Evolutionary conservation across 768 basidiomycete genomes (phyloP).

Genomic region (Xerocomus spinulosus): DNA sequence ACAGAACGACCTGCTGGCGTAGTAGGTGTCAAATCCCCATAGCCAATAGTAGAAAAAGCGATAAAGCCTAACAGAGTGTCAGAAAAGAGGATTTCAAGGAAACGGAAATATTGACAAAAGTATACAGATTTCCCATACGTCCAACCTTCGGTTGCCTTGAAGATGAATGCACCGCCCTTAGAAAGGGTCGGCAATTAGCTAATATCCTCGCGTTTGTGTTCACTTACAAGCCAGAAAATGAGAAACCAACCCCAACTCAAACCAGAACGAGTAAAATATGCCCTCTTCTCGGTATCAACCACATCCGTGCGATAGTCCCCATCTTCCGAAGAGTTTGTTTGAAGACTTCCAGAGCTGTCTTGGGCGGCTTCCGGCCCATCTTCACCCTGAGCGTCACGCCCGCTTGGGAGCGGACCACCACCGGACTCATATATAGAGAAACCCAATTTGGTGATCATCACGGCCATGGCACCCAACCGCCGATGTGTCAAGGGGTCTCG

Average conservation of each 20-base stretch:
- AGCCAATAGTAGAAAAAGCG: slow-evolving; percentile 72
- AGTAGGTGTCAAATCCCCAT: slow-evolving; percentile 57
- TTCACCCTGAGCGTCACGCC: not conserved
- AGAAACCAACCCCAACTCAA: slow-evolving; percentile 61
- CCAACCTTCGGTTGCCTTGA: slow-evolving; percentile 68
- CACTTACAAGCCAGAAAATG: slow-evolving; percentile 70
- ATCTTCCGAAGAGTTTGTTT: slow-evolving; percentile 5
- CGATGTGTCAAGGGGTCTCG: slow-evolving; percentile 45
- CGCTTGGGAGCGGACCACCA: slow-evolving; percentile 3
- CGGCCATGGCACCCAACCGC: slow-evolving; percentile 55
- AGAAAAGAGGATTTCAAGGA: not conserved
- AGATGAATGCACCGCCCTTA: slow-evolving; percentile 66
- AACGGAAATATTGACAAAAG: slow-evolving; percentile 51
- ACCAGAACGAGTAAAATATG: slow-evolving; percentile 51
- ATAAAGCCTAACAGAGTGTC: slow-evolving; percentile 49
- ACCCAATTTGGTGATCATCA: slow-evolving; percentile 49
- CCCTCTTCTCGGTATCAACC: slow-evolving; percentile 44
- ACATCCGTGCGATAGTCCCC: slow-evolving; percentile 20
- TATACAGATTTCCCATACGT: slow-evolving; percentile 58
- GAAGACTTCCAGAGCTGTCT: slow-evolving; percentile 9
- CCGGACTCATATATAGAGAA: slow-evolving; percentile 35
- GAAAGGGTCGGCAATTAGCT: not conserved
- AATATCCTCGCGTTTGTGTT: not conserved
- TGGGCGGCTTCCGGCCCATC: not conserved
- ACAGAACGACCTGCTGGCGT: slow-evolving; percentile 70